Base-by-base conservation (phyloP, 495 filamentous ascomycete genomes). In the Xylaria grammica region DNA sequence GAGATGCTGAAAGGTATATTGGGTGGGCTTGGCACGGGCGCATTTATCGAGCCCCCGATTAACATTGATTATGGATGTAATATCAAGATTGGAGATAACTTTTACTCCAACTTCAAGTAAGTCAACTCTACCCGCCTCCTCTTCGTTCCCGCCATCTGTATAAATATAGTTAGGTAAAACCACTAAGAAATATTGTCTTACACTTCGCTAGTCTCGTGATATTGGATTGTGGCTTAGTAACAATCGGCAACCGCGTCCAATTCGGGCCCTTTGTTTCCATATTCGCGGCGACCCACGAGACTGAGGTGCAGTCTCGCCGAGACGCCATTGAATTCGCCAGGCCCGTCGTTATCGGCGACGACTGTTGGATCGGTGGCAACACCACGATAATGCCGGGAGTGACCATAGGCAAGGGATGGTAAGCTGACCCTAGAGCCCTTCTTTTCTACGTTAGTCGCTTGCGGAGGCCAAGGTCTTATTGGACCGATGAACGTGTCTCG, bases 51-150 rank as follows among this genome's bases (percentile, higher is more conserved):
- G 67, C 76, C 84, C 17, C 84, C 84, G 0, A 77, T 87, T 55
- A 61, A 66, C 4, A 70, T 83, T 15, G 84, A 87, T 66, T 86
- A 86, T 59, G 85, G 84, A 0, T 82, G 82, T 63, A 87, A 87
- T 71, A 73, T 82, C 24, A 46, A 56, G 11, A 76, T 87, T 8
- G 84, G 84, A 8, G 69, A 76, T 22, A 68, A 78, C 38, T 85
- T 81, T 66, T 84, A 84, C 62, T 71, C 81, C 20, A 86, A 86
- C 62, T 85, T 82, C 71, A 81, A 79, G 79, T 84, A n/a, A 19
- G 76, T 70, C 17, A 17, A 4, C 40, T 32, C 38, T 40, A 15
- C 9, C 30, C 29, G 17, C 55, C n/a, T 32, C 17, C 5, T 24
- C 36, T 27, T 9, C 46, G 8, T 24, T 36, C 3, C 20, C 34